Base-by-base conservation (phyloP, 2,329 filamentous ascomycete genomes). In the Cladosporium cucumerinum region DNA sequence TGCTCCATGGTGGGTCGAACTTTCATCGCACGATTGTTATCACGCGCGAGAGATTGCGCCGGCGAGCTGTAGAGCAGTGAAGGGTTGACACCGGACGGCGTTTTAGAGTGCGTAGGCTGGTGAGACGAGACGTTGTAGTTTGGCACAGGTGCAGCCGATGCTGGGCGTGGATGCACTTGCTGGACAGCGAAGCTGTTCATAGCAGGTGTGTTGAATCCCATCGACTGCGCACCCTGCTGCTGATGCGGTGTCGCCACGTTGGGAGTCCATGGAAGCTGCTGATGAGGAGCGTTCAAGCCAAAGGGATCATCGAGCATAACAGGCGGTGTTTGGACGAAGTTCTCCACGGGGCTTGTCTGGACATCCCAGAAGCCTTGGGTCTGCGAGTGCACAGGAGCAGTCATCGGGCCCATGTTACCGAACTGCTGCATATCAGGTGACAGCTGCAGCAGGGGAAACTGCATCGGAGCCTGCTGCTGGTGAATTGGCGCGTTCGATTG, bases 381-480 rank as follows among this genome's bases (percentile, higher is more conserved):
- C 61, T 87, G 85, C 34, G 85, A 82, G 67, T 84, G 82, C 57
- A 82, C 80, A 28, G 85, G 85, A n/a, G 84, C 85, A 11, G 84
- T 82, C 58, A 82, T 80, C 11, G 84, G 81, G 26, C 82, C 84
- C n/a, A 81, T 73, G 46, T 81, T 79, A 26, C 78, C 77, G 66
- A 84, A 80, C 49, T 83, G 82, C 68, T 86, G 55, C 65, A 86
- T 77, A 65, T 86, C 84, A 6, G 85, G 85, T 2, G 85, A 86
- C 67, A 85, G 85, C 61, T 85, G 85, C 30, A 87, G 73, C 64
- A 80, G 81, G 5, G 80, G 78, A 70, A 84, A 85, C 26, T 85
- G 79, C 68, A 80, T 74, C 32, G 80, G 72, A 21, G 76, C 76
- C 73, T 78, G 71, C 51, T 68, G 68, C n/a, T 64, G 64, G n/a